Evolutionary conservation across 805 yeast genomes (phyloP).

Genomic region (Candida verbasci): DNA sequence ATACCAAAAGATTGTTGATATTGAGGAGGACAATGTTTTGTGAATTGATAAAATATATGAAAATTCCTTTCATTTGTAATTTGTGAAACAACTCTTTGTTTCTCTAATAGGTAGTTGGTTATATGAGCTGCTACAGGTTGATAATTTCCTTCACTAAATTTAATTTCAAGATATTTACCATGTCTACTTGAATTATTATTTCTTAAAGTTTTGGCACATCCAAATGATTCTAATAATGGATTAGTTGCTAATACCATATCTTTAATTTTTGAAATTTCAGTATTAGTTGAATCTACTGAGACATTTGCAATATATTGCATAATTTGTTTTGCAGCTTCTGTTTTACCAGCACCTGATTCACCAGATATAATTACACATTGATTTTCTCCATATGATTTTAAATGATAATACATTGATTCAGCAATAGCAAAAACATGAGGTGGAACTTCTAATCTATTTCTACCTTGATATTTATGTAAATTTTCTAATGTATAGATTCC

Average conservation of each 20-base stretch:
- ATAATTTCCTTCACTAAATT: slow-evolving; percentile 64
- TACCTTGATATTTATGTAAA: slow-evolving; percentile 75
- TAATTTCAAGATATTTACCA: slow-evolving; percentile 90
- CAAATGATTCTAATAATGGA: slow-evolving; percentile 85
- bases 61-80: slow-evolving; percentile 89
- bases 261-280: slow-evolving; percentile 79
- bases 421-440: slow-evolving; percentile 99
- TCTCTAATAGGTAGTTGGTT: slow-evolving; percentile 90
- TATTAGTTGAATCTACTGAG: slow-evolving; percentile 61
- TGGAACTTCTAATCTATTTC: slow-evolving; percentile 91
- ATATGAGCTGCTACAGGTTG: slow-evolving; percentile 95
- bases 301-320: slow-evolving; percentile 96
- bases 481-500: slow-evolving; percentile 89
- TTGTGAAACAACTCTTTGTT: slow-evolving; percentile 96
- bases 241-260: slow-evolving; percentile 98
- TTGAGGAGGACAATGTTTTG: slow-evolving; percentile 82
- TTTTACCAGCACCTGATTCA: slow-evolving; percentile 97
- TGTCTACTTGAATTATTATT: slow-evolving; percentile 89
- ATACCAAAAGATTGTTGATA: slow-evolving; percentile 85
- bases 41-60: slow-evolving; percentile 94
- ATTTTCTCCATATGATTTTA: slow-evolving; percentile 89
- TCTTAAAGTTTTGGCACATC: slow-evolving; percentile 89
- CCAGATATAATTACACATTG: slow-evolving; percentile 98
- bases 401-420: slow-evolving; percentile 91
- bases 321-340: slow-evolving; percentile 96